Evolutionary conservation across 2,329 filamentous ascomycete species (phyloP).

Genomic region (Colletotrichum falcatum): DNA sequence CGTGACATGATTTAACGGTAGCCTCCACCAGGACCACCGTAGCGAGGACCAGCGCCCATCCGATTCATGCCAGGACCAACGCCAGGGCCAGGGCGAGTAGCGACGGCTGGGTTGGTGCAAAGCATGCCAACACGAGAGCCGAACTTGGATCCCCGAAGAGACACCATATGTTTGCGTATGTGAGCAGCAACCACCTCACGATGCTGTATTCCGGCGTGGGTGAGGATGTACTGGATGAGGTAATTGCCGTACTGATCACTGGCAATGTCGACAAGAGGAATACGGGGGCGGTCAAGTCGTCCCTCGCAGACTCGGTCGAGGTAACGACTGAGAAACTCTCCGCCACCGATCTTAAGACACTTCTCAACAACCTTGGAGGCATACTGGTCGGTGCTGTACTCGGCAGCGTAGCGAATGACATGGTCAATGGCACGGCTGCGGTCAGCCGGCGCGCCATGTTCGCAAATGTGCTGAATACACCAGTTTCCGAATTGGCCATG

Average conservation of each 20-base stretch:
- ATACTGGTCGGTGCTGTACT: conserved; percentile 99
- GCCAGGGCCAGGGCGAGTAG: conserved; percentile 89
- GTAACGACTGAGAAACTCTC: conserved; percentile 91
- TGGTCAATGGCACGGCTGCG: conserved; percentile 95
- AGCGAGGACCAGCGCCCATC: conserved; percentile 70
- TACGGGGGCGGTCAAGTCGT: conserved; percentile 89
- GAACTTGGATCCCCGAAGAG: conserved; percentile 96
- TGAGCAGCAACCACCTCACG: conserved; percentile 93
- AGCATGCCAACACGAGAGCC: conserved; percentile 99
- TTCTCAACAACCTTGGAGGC: conserved; percentile 99
- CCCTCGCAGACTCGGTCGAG: conserved; percentile 94
- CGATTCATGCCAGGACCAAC: conserved; percentile 74
- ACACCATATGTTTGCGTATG: conserved; percentile 99
- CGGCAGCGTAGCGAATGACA: conserved; percentile 90
- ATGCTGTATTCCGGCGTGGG: conserved; percentile 87
- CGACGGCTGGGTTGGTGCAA: conserved; percentile 92
- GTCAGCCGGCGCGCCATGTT: conserved; percentile 91
- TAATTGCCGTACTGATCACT: conserved; percentile 99
- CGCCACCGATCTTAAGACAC: conserved; percentile 94
- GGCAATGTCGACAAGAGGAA: conserved; percentile 97
- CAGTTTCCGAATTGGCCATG: conserved; percentile 99
- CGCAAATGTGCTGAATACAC: conserved; percentile 99
- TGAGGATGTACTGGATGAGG: conserved; percentile 95
- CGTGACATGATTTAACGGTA: conserved; percentile 62
- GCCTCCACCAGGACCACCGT: conserved; percentile 56